Base-by-base conservation (phyloP, 352 stramenopile species). In the Globisporangium okanoganense region DNA sequence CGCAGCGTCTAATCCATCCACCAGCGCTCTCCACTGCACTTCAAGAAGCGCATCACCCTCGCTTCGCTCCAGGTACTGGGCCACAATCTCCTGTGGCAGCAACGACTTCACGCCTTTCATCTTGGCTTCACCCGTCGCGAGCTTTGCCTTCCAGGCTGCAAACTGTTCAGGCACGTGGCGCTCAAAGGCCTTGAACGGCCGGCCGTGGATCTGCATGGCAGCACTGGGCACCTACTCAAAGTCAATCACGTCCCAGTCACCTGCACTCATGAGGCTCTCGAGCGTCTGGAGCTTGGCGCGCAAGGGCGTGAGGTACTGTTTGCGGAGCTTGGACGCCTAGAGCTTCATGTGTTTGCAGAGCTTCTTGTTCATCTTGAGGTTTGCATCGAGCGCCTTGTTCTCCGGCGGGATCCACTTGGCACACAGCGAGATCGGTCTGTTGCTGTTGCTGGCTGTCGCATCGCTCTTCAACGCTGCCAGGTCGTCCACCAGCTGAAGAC, bases 341-440 rank as follows among this genome's bases (percentile, higher is more conserved):
- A 85, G 14, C 5, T 66, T 66, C 76, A 86, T 86, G 66, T 73
- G 62, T 1, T 55, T 61, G 24, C 60, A 65, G 9, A 83, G 66
- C 63, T 83, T 86, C 50, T 68, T 70, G 60, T 73, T 75, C 67
- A 83, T 65, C 43, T 61, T 44, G 12, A 67, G 43, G 51, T 71
- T 72, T 57, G 69, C 73, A 70, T 81, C 70, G 6, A 70, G 58
- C 18, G 67, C 40, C 51, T 81, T 82, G 8, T 74, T 74, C 51
- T 85, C 69, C 1, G 71, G 78, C 24, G 76, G 76, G 18, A 83
- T 58, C 73, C 76, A 85, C 70, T 85, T 85, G 64, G 76, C 76
- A 49, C 73, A 85, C 41, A 82, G 31, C 40, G 71, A 80, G 59
- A 85, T 65, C 24, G 6, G 27, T 9, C 10, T 12, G 13, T 54